Base-by-base conservation (phyloP, 2,329 filamentous ascomycete species). In the Epichloe sylvatica region DNA sequence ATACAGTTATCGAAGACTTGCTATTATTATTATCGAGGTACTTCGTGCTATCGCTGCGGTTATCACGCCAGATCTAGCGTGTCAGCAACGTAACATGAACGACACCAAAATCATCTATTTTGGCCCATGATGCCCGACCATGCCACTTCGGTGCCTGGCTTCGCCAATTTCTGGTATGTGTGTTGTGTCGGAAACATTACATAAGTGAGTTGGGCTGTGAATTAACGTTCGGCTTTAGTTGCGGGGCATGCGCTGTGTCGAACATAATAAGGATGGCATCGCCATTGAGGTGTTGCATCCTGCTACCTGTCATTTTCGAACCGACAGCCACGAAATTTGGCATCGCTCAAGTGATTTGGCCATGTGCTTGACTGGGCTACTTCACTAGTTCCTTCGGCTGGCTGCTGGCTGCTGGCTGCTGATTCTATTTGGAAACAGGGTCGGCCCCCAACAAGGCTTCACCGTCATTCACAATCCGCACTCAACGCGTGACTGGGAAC, bases 261-360 rank as follows among this genome's bases (percentile, higher is more conserved):
- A 47, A 51, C 40, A 48, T 51, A 45, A 45, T 51, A 47, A 45
- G 45, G 46, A 47, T 35, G 17, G 34, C 36, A 41, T 48, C 15
- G 25, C 41, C 36, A 7, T 19, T n/a, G 33, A 34, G 41, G 15
- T 35, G 19, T 21, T 38, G 44, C 33, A 47, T 30, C 21, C 38
- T 48, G 25, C 21, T 19, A 46, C 39, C 8, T 30, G 39, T 50
- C 37, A 30, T 25, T 44, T 37, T 17, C 21, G 7, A 11, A 34
- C n/a, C 15, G 30, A 41, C 37, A 21, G 42, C 15, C n/a, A 25
- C n/a, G 37, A n/a, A 5, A 3, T 5, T 13, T 30, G 4, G 9
- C 21, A 38, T 36, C 9, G 9, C 19, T 41, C 7, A 47, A 41
- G 37, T 12, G 37, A 15, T n/a, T 23, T n/a, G 23, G 8, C 9